A percentile compares a stretch with the other conserved stretches of the same genome.
Conservation (phyloP, 2,329 filamentous ascomycete species). For the Venturia carpophila region DNA sequence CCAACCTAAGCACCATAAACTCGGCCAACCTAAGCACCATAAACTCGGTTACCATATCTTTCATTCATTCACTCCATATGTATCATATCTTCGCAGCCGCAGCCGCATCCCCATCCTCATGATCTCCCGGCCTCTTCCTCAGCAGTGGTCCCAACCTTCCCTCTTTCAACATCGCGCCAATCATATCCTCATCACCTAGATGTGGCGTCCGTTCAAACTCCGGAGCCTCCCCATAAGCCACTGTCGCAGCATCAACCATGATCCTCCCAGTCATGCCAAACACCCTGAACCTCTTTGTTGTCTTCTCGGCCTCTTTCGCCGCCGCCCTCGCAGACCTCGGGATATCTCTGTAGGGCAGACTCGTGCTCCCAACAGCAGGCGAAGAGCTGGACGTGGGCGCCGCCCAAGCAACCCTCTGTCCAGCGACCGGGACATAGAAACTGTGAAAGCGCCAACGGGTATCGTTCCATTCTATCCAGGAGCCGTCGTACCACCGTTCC, state of each 20-base stretch:
- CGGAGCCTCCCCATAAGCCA: slow-evolving; percentile 75
- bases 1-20: slow-evolving; percentile 23
- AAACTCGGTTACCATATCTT: background rate
- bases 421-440: slow-evolving; percentile 76
- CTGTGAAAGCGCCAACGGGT: slow-evolving; percentile 80
- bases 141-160: slow-evolving; percentile 46
- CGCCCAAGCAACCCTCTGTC: slow-evolving; percentile 61
- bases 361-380: slow-evolving; percentile 11
- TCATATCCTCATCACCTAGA: slow-evolving; percentile 60
- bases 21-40: slow-evolving; percentile 23
- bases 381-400: slow-evolving; percentile 18
- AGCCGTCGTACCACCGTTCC: slow-evolving; percentile 71
- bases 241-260: slow-evolving; percentile 74
- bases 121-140: slow-evolving; percentile 45
- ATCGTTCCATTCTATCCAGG: slow-evolving; percentile 73
- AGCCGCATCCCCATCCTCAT: slow-evolving; percentile 42
- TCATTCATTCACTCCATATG: background rate
- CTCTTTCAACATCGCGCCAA: slow-evolving; percentile 47
- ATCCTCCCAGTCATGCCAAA: slow-evolving; percentile 95
- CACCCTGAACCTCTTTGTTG: slow-evolving; percentile 62
- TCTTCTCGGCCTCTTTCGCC: slow-evolving; percentile 30
- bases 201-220: slow-evolving; percentile 68
- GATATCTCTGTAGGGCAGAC: slow-evolving; percentile 20
- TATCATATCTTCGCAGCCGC: slow-evolving; percentile 42
- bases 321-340: slow-evolving; percentile 7